A percentile compares a stretch with the other conserved stretches of the same genome.
These are phyloP conservation scores for Cyberlindnera euphorbiiphila DNA, from an alignment of 805 yeast genomes.

Conservation along the genomic window DNA sequence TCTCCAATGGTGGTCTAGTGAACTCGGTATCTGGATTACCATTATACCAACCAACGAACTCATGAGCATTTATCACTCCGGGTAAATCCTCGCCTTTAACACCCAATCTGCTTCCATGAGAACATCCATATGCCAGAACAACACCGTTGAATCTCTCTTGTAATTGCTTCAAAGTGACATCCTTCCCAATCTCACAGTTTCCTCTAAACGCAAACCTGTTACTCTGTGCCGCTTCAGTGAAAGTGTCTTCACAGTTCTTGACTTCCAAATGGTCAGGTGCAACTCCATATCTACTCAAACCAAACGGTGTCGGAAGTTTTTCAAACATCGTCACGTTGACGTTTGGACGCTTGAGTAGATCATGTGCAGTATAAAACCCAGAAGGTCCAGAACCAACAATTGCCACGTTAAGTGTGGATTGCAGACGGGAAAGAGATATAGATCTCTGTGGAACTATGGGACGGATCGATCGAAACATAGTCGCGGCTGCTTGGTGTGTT, in stretches of 20 bases:
- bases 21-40: constrained; percentile 63
- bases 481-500: too few relatives aligned
- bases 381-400: constrained; percentile 96
- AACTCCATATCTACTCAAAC: constrained; percentile 90
- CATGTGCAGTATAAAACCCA: constrained; percentile 85
- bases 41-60: constrained; percentile 95
- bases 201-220: constrained; percentile 59
- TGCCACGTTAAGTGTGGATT: constrained; percentile 26
- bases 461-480: too few relatives aligned
- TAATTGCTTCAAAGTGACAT: constrained; percentile 48
- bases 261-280: constrained; percentile 99
- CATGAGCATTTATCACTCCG: constrained; percentile 76
- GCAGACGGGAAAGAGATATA: constrained; percentile 2
- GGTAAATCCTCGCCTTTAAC: constrained; percentile 52
- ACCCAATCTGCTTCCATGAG: constrained; percentile 47
- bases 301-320: constrained; percentile 83
- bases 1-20: constrained; percentile 53
- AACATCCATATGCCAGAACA: constrained; percentile 80
- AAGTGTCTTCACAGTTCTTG: constrained; percentile 70
- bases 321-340: constrained; percentile 69
- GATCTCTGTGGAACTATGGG: too few relatives aligned
- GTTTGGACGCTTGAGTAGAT: constrained; percentile 50
- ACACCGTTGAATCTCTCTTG: constrained; percentile 63
- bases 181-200: constrained; percentile 64
- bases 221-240: constrained; percentile 41